Base-by-base conservation (phyloP, 345 rosid genomes). In the Microcos paniculata region DNA sequence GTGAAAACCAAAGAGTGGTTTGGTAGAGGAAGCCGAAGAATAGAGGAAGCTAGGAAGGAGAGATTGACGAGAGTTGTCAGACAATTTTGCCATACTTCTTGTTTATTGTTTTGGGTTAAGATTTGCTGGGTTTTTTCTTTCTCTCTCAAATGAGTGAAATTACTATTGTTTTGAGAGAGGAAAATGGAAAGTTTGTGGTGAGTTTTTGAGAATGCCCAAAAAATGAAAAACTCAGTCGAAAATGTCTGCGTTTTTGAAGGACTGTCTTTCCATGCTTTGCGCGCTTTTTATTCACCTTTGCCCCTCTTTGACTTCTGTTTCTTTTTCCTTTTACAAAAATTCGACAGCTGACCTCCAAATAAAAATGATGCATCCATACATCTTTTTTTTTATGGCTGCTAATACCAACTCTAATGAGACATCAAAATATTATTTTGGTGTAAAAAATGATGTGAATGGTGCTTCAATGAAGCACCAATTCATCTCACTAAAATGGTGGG, bases 41-140 rank as follows among this genome's bases (percentile, higher is more conserved):
- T 92, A 94, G 42, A 94, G 94, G 81, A 88, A 90, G 85, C 81
- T 79, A 2, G 98, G 99, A 85, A 92, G 87, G 78, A 90, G 77
- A 42, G 93, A 79, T 61, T 77, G 84, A 62, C 88, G 83, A 24
- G 91, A 72, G 48, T 65, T 21, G 15, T 80, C 87, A 0, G 86
- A 71, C 31, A 67, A 35, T 35, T 35, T 38, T 38, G 85, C 88
- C 97, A 92, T 90, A 76, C 43, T 30, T 10, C 28, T n/a, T n/a
- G n/a, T n/a, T 8, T 21, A 15, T 6, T 40, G 3, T 9, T 8
- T 35, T 7, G 48, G 58, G 45, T 62, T 51, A 46, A 52, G 71
- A 75, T 18, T 58, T 33, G 46, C 13, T 26, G 33, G 30, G 8
- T n/a, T n/a, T n/a, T n/a, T n/a, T n/a, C n/a, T n/a, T n/a, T 40